Evolutionary conservation across 495 filamentous ascomycete species (phyloP), one percentile per base, ranked within the genome.

Genomic region (Cercophora newfieldiana): DNA sequence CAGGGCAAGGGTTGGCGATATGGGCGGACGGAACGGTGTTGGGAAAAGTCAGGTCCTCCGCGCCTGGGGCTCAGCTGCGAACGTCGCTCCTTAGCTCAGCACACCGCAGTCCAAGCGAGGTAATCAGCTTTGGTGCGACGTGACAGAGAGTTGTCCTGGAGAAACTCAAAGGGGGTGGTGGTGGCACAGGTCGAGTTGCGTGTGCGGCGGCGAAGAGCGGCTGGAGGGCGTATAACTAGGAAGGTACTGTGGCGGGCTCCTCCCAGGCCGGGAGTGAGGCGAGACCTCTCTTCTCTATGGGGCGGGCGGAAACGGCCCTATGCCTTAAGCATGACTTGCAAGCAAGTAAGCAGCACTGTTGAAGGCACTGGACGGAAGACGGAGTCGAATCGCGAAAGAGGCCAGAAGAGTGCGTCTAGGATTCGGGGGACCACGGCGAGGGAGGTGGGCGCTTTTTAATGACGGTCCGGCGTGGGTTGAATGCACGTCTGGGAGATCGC

Each of bases 401-500:
- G 57, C 65, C 65, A 68, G 66, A 53, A 70, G 59, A 66, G 66
- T 68, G 60, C 19, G 69, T 60, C 64, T 56, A 65, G 66, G 71
- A 56, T 61, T 55, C 64, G 71, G 70, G n/a, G 65, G 48, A 71
- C 63, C 61, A 69, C 69, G 57, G 60, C 63, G 71, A 69, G 71
- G 72, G 69, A 69, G 58, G 67, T 65, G 67, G 60, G 67, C 63
- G 66, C 67, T 69, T 71, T 61, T 73, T 73, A 66, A 70, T 69
- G 61, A 68, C 68, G 55, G 64, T 47, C 72, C 68, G 70, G 72
- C 67, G 68, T 71, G 70, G 66, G 68, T 60, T 55, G 70, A 31
- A 58, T 57, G 64, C 49, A 49, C 55, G 60, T 64, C 53, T 66
- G 66, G 67, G 69, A 61, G 59, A 61, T 61, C 59, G 59, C 59